Percentiles rank a stretch among this genome's conserved stretches.
Conservation (phyloP, 768 basidiomycete genomes). For the Porphyrellus cyaneotinctus region DNA sequence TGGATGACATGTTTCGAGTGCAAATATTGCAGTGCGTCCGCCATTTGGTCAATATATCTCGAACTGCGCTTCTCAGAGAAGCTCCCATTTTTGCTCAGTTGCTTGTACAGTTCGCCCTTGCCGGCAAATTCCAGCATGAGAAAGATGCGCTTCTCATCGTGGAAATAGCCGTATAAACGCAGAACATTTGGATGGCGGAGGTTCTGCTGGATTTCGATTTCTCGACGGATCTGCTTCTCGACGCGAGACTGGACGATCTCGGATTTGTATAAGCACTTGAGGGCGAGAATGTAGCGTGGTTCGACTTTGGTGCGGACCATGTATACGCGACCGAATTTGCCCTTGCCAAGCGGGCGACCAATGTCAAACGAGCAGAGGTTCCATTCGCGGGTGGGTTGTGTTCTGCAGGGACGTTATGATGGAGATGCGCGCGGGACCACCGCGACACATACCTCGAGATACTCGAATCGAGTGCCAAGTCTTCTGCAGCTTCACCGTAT, state of each 20-base stretch:
- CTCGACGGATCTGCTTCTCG: slow-evolving; percentile 94
- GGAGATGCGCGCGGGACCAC: background rate
- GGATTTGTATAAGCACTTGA: slow-evolving; percentile 95
- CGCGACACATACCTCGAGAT: slow-evolving; percentile 50
- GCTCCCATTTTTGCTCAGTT: slow-evolving; percentile 77
- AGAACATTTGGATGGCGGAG: slow-evolving; percentile 93
- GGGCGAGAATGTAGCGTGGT: slow-evolving; percentile 90
- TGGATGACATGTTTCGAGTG: slow-evolving; percentile 98
- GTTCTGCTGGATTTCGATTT: slow-evolving; percentile 98
- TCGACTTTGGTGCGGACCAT: slow-evolving; percentile 91
- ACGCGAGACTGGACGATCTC: slow-evolving; percentile 90
- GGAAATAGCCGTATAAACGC: slow-evolving; percentile 94
- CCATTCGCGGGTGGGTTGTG: slow-evolving; percentile 79
- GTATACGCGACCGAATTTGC: slow-evolving; percentile 98
- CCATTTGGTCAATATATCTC: slow-evolving; percentile 96
- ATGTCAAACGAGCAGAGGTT: slow-evolving; percentile 86
- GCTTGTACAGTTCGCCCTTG: slow-evolving; percentile 96
- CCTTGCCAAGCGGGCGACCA: slow-evolving; percentile 95
- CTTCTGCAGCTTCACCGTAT: slow-evolving; percentile 71
- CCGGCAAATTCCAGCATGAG: slow-evolving; percentile 98
- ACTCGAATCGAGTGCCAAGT: slow-evolving; percentile 84
- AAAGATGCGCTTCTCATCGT: slow-evolving; percentile 96
- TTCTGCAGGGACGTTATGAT: slow-evolving; percentile 35
- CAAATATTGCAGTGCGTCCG: slow-evolving; percentile 88
- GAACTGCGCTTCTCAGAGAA: slow-evolving; percentile 88